phyloP scores from a whole-genome alignment of 2,329 filamentous ascomycete genomes.

The Neonectria coccinea region DNA sequence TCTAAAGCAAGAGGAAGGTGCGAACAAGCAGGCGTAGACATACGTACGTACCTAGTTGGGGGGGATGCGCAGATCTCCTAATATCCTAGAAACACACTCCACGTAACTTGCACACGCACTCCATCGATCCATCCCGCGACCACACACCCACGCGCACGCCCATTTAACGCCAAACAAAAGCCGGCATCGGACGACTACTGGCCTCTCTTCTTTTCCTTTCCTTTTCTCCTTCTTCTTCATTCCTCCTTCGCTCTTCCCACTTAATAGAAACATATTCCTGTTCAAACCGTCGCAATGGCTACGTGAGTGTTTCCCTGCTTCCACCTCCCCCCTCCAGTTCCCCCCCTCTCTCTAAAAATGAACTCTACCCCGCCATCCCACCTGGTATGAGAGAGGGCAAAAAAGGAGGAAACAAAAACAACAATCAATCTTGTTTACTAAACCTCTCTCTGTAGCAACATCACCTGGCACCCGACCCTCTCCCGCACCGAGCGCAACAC shows the following conservation, averaged over 20 bases:
- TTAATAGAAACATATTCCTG: constrained; percentile 2
- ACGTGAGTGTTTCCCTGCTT: constrained; percentile 46
- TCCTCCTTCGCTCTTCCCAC: background rate
- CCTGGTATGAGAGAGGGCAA: background rate
- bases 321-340: background rate
- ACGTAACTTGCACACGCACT: background rate
- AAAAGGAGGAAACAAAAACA: constrained; percentile 17
- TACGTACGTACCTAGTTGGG: background rate
- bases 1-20: background rate
- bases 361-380: constrained; percentile 30
- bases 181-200: constrained; percentile 17
- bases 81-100: constrained; percentile 23
- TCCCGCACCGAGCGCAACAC: constrained; percentile 80
- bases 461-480: constrained; percentile 88
- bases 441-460: constrained; percentile 71
- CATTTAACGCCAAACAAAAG: constrained; percentile 22
- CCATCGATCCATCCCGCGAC: constrained; percentile 1
- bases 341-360: constrained; percentile 18
- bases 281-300: constrained; percentile 46
- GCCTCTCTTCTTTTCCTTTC: constrained; percentile 16
- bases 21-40: background rate
- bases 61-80: constrained; percentile 14
- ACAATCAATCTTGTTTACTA: constrained; percentile 3
- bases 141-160: constrained; percentile 11
- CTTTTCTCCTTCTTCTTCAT: constrained; percentile 17